Percentiles rank a stretch among this genome's conserved stretches.
phyloP scores from a whole-genome alignment of 768 basidiomycete genomes.

The Kwoniella newhampshirensis region DNA sequence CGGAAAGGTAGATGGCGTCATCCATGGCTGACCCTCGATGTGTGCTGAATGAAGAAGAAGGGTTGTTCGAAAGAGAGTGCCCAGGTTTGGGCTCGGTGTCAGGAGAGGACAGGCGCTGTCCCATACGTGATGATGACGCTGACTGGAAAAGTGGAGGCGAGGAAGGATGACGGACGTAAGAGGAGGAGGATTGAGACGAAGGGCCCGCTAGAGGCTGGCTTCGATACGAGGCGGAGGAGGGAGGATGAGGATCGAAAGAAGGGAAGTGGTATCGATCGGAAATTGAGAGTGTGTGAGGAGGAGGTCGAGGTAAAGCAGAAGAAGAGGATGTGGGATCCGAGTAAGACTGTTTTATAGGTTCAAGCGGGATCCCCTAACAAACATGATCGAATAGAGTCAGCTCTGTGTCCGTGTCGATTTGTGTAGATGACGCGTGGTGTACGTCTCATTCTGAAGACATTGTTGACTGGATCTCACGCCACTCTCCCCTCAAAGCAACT shows the following conservation, averaged over 20 bases:
- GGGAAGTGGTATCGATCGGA: background rate
- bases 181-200: slow-evolving; percentile 1
- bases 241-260: slow-evolving; percentile 1
- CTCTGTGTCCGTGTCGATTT: background rate
- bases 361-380: no score
- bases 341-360: background rate
- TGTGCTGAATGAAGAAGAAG: slow-evolving; percentile 1
- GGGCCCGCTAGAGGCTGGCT: background rate
- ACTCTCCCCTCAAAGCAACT: no score
- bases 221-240: background rate
- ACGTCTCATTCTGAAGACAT: background rate
- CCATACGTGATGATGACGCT: background rate
- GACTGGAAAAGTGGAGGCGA: background rate
- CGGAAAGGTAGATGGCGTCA: slow-evolving; percentile 6
- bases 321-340: background rate
- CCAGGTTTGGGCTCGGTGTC: no score
- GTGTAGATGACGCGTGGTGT: background rate
- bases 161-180: background rate
- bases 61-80: background rate
- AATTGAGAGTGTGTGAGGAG: background rate
- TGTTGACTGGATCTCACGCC: background rate
- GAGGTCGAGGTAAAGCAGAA: background rate
- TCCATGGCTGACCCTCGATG: slow-evolving; percentile 3
- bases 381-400: background rate
- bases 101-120: background rate